These are phyloP conservation scores for Cladophialophora immunda DNA, from an alignment of 2,329 filamentous ascomycete species.

Conservation along the genomic window DNA sequence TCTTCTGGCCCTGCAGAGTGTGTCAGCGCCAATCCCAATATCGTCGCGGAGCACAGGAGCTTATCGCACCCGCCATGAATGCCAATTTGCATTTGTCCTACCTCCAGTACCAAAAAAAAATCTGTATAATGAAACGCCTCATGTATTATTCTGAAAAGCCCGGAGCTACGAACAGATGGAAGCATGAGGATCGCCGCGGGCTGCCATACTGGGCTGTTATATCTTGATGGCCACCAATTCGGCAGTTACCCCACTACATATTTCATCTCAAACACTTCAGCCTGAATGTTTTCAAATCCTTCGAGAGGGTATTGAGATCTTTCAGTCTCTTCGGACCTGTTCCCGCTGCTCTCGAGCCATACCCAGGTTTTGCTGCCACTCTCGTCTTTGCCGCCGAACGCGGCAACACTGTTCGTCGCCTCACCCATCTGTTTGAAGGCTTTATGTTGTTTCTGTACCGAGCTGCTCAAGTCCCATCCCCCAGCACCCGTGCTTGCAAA, in stretches of 20 bases:
- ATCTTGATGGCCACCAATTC: not conserved
- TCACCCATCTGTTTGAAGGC: constrained; percentile 26
- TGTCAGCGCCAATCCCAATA: not conserved
- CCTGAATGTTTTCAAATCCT: constrained; percentile 3
- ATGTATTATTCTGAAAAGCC: not conserved
- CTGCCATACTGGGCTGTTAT: not conserved
- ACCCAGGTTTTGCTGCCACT: constrained; percentile 10
- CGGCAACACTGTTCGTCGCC: constrained; percentile 13
- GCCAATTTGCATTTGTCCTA: not conserved
- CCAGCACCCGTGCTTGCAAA: constrained; percentile 5
- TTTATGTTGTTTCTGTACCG: constrained; percentile 25
- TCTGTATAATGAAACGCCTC: not conserved
- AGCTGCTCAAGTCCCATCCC: constrained; percentile 23
- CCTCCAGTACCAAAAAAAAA: not conserved
- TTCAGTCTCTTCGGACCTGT: not conserved
- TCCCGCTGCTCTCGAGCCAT: constrained; percentile 15
- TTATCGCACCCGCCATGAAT: not conserved
- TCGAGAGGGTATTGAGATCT: not conserved
- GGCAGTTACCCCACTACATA: constrained; percentile 18
- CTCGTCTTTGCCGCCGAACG: constrained; percentile 19
- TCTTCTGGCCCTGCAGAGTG: not conserved
- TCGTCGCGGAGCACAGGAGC: not conserved
- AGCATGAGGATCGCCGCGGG: not conserved
- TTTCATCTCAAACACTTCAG: constrained; percentile 25
- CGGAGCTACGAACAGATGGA: not conserved